A percentile compares a stretch with the other conserved stretches of the same genome.
These are phyloP conservation scores for Trifolium subterraneum DNA, from an alignment of 306 rosid species.

Conservation along the genomic window DNA sequence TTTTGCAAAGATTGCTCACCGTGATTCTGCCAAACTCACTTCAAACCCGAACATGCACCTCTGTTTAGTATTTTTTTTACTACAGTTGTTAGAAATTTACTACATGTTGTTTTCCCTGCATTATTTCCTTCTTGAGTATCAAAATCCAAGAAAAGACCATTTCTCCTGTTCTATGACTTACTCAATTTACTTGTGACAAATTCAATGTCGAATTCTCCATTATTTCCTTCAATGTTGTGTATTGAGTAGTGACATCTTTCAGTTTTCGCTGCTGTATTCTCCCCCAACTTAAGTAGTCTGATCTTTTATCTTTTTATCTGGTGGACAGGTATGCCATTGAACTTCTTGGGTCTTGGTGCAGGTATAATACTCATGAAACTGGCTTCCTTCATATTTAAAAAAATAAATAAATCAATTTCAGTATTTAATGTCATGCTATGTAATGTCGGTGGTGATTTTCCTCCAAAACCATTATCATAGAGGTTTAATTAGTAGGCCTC, in stretches of 20 bases:
- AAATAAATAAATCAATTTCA: too few species aligned
- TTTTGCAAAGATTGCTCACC: too few species aligned
- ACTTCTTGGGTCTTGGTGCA: constrained; percentile 85
- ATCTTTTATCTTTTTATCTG: constrained; percentile 34
- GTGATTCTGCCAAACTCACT: too few species aligned
- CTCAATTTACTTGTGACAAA: constrained; percentile 12
- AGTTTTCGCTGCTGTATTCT: constrained; percentile 4
- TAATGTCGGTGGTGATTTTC: constrained; percentile 4
- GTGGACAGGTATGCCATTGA: constrained; percentile 85
- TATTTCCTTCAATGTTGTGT: neutral
- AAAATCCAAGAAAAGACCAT: constrained; percentile 3
- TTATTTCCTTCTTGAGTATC: constrained; percentile 1
- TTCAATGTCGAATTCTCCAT: neutral
- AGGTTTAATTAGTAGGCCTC: constrained; percentile 4
- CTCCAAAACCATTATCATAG: neutral
- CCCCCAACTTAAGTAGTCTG: constrained; percentile 12
- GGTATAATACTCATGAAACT: constrained; percentile 55
- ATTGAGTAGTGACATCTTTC: neutral
- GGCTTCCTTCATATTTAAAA: constrained; percentile 13
- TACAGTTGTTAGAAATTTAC: constrained; percentile 6
- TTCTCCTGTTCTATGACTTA: neutral
- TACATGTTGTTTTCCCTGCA: neutral
- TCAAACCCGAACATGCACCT: too few species aligned
- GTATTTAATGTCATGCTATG: constrained; percentile 13
- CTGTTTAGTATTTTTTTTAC: neutral